These are phyloP conservation scores for Malania oleifera DNA, from an alignment of 164 flowering plant genomes.

Conservation along the genomic window DNA sequence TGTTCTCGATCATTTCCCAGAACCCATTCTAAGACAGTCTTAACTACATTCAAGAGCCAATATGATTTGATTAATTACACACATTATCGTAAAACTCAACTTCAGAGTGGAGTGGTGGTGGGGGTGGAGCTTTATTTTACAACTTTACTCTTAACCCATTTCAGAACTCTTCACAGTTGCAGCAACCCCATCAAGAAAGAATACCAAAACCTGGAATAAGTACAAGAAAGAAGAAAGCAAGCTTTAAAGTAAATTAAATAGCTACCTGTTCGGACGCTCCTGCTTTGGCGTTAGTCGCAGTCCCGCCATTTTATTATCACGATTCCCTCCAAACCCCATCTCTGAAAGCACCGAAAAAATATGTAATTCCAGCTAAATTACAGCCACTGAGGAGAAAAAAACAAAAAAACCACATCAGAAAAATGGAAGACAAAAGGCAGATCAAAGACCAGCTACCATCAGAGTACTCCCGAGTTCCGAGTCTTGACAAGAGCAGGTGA, in stretches of 20 bases:
- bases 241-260: background rate
- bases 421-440: background rate
- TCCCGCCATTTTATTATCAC: constrained; percentile 26
- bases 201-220: constrained; percentile 2
- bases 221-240: background rate
- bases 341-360: constrained; percentile 20
- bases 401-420: background rate
- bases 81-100: background rate
- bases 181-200: constrained; percentile 7
- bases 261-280: constrained; percentile 57
- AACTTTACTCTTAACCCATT: constrained; percentile 6
- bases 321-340: constrained; percentile 39
- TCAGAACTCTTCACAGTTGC: constrained; percentile 16
- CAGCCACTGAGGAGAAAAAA: background rate
- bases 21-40: constrained; percentile 2
- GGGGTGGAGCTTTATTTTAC: constrained; percentile 3
- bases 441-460: constrained; percentile 12
- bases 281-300: constrained; percentile 26
- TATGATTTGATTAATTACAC: constrained; percentile 1
- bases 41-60: constrained; percentile 5
- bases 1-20: constrained; percentile 13
- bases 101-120: no score
- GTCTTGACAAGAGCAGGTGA: constrained; percentile 9
- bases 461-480: background rate
- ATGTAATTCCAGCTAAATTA: background rate